phyloP scores from a whole-genome alignment of 2,329 filamentous ascomycete genomes.

The Penicillium rolfsii region DNA sequence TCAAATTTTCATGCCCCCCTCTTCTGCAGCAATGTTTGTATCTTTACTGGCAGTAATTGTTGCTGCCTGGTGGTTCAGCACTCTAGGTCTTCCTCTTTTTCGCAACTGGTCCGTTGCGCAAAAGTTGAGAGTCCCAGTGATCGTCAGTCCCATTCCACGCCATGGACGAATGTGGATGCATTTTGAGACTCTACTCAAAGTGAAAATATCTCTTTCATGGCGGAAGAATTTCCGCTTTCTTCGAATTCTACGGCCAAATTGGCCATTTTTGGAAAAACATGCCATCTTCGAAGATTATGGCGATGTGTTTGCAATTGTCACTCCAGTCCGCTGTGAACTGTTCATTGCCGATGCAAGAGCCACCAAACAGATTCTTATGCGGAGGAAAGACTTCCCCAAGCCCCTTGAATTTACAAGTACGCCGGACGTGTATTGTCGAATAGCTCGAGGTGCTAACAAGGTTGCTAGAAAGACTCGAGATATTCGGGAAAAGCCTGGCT shows the following conservation, averaged over 20 bases:
- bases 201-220: not conserved
- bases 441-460: not conserved
- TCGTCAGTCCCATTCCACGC: not conserved
- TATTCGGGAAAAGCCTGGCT: not conserved
- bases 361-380: not conserved
- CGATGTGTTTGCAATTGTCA: not conserved
- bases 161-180: not conserved
- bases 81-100: not conserved
- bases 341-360: not conserved
- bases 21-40: not conserved
- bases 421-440: not conserved
- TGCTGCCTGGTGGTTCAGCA: not conserved
- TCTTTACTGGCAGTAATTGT: not conserved
- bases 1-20: not conserved
- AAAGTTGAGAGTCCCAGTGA: not conserved
- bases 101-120: slow-evolving; percentile 1
- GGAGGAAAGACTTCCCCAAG: not conserved
- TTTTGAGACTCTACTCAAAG: not conserved
- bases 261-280: not conserved
- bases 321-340: not conserved
- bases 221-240: not conserved
- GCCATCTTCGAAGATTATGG: not conserved
- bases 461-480: not conserved
- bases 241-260: not conserved
- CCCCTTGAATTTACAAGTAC: not conserved